phyloP scores from a whole-genome alignment of 78 protist species.

The Guillardia theta region DNA sequence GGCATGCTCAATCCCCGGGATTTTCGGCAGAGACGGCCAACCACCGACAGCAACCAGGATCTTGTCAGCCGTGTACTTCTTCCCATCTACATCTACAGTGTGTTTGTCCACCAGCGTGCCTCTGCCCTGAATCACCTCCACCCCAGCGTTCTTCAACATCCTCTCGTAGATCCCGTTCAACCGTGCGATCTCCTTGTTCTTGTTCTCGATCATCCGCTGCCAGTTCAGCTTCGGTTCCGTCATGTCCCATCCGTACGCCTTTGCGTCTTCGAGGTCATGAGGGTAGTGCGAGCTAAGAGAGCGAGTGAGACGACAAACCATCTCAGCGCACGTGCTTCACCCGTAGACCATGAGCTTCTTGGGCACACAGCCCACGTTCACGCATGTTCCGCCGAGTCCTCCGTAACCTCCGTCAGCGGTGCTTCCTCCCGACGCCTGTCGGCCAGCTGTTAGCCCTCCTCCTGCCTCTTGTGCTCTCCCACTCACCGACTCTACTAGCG shows the following conservation, averaged over 20 bases:
- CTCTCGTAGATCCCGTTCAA: conserved; percentile 10
- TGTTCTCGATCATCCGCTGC: not conserved
- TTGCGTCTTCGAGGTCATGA: not conserved
- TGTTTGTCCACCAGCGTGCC: not conserved
- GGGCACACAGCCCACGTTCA: conserved; percentile 93
- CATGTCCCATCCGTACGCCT: not conserved
- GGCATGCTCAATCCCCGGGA: not conserved
- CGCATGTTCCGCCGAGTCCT: conserved; percentile 86
- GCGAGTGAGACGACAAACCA: not conserved
- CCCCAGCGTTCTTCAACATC: not conserved
- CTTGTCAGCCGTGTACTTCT: not conserved
- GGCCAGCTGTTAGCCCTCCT: too few relatives aligned
- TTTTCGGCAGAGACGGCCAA: not conserved
- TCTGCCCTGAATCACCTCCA: not conserved
- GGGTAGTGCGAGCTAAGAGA: not conserved
- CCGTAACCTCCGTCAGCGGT: not conserved
- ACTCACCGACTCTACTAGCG: not conserved
- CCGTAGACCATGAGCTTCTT: conserved; percentile 59
- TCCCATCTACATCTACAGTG: not conserved
- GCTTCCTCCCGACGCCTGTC: not conserved
- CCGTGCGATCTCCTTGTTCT: not conserved
- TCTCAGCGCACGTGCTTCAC: not conserved
- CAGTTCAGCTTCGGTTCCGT: not conserved
- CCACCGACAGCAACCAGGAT: not conserved
- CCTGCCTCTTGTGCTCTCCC: too few relatives aligned